Evolutionary conservation across 441 rosid species (phyloP), one percentile per base, ranked within the genome.

Genomic region (Adansonia rubrostipa): DNA sequence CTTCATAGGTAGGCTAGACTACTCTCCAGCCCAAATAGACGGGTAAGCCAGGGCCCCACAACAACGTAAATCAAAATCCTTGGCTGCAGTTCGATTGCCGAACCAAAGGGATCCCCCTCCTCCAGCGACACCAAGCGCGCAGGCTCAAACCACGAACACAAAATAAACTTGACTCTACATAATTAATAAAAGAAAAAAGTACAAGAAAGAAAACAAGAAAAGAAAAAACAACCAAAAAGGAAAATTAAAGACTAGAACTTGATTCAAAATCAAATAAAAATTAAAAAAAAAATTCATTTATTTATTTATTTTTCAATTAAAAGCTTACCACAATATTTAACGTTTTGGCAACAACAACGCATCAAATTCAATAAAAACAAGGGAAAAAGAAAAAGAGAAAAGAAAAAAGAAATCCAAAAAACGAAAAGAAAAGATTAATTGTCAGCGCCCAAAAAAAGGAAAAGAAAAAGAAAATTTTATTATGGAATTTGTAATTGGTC

Each of bases 401-500:
- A 36, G 42, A 5, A 36, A 36, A 36, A 36, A 36, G 42, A 36
- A 36, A 36, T 36, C 42, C 42, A 36, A 36, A 36, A 36, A 36
- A 36, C 42, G 42, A 57, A 77, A 67, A 1, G 56, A 77, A 62
- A 47, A 9, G 67, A 60, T 60, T 62, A 42, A 58, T 60, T 74
- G 62, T 66, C 74, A 47, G 42, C 53, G 13, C 44, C 11, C 0
- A 10, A 68, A 51, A 33, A 65, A 67, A 53, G n/a, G 61, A 78
- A 42, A 20, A 58, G 9, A 3, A 58, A 58, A 58, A 20, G 33
- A 58, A 58, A 36, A 0, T 11, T 69, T 48, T 47, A 79, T 80
- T 81, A 87, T 74, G 89, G 86, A 83, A 78, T 83, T 88, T 77
- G 91, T 76, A 86, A 85, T 85, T 78, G 81, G 82, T 81, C 74